Evolutionary conservation across 2,329 filamentous ascomycete genomes (phyloP), one percentile per base, ranked within the genome.

Genomic region (Lasiodiplodia sp.): DNA sequence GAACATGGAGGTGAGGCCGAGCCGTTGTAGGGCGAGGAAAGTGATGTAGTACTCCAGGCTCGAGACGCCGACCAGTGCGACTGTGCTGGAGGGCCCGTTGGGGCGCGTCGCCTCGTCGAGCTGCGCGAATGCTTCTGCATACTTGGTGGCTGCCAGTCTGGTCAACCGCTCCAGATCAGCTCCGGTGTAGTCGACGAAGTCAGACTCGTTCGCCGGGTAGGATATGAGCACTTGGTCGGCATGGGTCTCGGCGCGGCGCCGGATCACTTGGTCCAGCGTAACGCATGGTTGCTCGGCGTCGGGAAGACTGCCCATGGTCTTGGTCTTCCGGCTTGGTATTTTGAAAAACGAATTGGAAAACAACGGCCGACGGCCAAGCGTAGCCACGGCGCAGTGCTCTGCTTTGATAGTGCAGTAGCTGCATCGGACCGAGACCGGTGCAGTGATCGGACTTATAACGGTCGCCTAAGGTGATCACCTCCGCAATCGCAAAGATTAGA

Each of bases 1-100:
- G 38, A 88, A 82, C 1, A 89, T 76, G 2, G 83, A 79, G 0
- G 85, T 83, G 76, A 86, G 86, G 10, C 87, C 87, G 10, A 89
- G 77, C 68, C 86, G 83, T 38, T 81, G 83, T 53, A 89, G 72
- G 0, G 85, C 87, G 52, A 88, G 79, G 51, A 86, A 78, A 5
- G 85, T 84, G 40, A 88, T 57, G 53, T 67, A 67, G 38, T 58
- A 67, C 5, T 67, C 64, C 53, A 67, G n/a, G 16, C 31, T 51
- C n/a, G 64, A 67, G 53, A 67, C 37, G 28, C 64, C 64, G 16
- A 67, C 64, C 12, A 67, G 28, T 2, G 64, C 64, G 7, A 67
- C 64, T 5, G 64, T 67, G 25, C 21, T 58, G 6, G 64, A 49
- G 0, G 53, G 31, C 1, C 52, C 40, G 16, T 40, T n/a, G 11